These are phyloP conservation scores for Tricladium varicosporioides DNA, from an alignment of 2,329 filamentous ascomycete genomes.

Conservation along the genomic window DNA sequence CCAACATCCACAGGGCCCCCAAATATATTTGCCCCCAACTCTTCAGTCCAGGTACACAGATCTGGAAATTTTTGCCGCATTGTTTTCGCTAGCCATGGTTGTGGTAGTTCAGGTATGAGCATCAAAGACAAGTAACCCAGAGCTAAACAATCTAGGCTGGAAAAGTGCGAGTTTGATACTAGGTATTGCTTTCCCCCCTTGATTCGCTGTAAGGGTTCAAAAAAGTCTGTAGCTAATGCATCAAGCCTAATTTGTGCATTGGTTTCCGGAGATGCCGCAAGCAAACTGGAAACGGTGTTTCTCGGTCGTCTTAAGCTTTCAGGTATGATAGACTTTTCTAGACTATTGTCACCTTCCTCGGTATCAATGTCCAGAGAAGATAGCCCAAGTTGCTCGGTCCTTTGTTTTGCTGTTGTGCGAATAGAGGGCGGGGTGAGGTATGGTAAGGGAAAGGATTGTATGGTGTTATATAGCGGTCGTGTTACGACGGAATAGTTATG, in stretches of 20 bases:
- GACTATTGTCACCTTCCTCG: constrained; percentile 35
- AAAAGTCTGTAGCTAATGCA: constrained; percentile 66
- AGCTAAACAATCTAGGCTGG: constrained; percentile 74
- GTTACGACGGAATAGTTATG: constrained; percentile 80
- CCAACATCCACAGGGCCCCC: constrained; percentile 32
- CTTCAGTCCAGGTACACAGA: constrained; percentile 44
- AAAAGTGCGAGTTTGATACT: constrained; percentile 49
- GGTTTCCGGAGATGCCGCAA: constrained; percentile 67
- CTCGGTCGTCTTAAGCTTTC: constrained; percentile 33
- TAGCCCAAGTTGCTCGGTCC: constrained; percentile 69
- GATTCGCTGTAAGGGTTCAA: constrained; percentile 67
- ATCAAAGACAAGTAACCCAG: constrained; percentile 79
- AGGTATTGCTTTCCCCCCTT: constrained; percentile 56
- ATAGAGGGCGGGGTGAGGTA: constrained; percentile 79
- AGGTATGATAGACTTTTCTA: constrained; percentile 36
- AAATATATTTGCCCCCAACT: constrained; percentile 38
- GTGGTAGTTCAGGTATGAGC: constrained; percentile 58
- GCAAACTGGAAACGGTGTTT: constrained; percentile 51
- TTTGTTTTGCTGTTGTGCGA: constrained; percentile 65
- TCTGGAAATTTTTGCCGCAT: constrained; percentile 48
- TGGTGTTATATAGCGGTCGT: constrained; percentile 73
- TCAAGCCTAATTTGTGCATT: constrained; percentile 74
- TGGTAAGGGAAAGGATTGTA: constrained; percentile 83
- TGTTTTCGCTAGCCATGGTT: constrained; percentile 59
- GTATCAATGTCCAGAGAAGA: constrained; percentile 64